Percentiles rank a stretch among this genome's conserved stretches.
Conservation (phyloP, 495 filamentous ascomycete species). For the Aspergillus hancockii region DNA sequence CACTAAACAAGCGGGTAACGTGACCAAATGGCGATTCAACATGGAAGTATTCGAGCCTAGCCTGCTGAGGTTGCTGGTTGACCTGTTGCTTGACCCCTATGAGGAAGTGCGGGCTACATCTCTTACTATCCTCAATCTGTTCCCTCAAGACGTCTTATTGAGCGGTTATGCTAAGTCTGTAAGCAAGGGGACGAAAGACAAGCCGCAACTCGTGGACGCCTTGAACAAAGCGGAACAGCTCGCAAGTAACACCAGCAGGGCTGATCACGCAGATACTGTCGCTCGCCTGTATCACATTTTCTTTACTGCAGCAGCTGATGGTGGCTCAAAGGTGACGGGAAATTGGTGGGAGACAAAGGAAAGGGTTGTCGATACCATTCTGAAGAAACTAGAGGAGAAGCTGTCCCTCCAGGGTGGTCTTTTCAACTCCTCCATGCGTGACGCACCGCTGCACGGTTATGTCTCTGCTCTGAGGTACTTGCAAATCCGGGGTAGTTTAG, state of each 20-base stretch:
- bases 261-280: constrained; percentile 84
- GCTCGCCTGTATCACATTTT: constrained; percentile 59
- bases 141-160: constrained; percentile 32
- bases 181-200: constrained; percentile 6
- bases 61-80: constrained; percentile 59
- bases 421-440: constrained; percentile 59
- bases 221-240: constrained; percentile 41
- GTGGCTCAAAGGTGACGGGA: constrained; percentile 11
- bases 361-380: constrained; percentile 45
- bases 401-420: constrained; percentile 55
- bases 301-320: constrained; percentile 43
- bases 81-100: constrained; percentile 83
- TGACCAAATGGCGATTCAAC: constrained; percentile 51
- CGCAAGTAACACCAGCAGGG: constrained; percentile 73
- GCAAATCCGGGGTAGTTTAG: neutral
- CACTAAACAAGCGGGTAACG: constrained; percentile 17
- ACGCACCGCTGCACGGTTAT: constrained; percentile 69
- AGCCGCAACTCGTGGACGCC: constrained; percentile 30
- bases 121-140: constrained; percentile 55
- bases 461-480: constrained; percentile 63
- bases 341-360: constrained; percentile 40
- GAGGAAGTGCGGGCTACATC: constrained; percentile 82
- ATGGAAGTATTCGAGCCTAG: constrained; percentile 55
- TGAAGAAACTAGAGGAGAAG: constrained; percentile 57
- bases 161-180: constrained; percentile 10